phyloP scores from a whole-genome alignment of 257 asterid genomes.

The Vinca minor region DNA sequence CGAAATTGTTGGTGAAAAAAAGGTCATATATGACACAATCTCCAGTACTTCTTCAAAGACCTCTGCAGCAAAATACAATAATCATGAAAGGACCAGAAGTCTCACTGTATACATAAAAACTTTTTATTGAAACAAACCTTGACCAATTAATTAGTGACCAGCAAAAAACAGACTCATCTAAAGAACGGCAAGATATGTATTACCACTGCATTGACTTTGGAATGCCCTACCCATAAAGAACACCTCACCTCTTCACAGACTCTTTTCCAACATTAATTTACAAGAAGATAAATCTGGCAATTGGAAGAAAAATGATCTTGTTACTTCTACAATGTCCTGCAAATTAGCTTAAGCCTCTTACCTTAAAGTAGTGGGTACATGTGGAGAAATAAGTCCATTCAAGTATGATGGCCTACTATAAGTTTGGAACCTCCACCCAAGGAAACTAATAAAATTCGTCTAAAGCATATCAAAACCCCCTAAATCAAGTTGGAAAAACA shows the following conservation, averaged over 20 bases:
- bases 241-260: neutral
- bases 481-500: neutral
- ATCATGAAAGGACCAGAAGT: constrained; percentile 1
- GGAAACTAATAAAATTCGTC: neutral
- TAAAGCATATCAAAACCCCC: neutral
- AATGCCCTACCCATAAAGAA: neutral
- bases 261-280: too few species aligned
- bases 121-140: too few species aligned
- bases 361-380: neutral
- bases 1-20: constrained; percentile 87
- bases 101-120: neutral
- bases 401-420: neutral
- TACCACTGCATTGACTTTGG: neutral
- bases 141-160: neutral
- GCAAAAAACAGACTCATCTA: neutral
- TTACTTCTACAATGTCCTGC: too few species aligned
- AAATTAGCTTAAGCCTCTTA: neutral
- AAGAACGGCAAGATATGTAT: neutral
- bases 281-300: neutral
- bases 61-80: constrained; percentile 50
- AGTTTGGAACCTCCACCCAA: neutral
- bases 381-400: neutral
- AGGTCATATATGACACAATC: constrained; percentile 96
- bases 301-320: neutral
- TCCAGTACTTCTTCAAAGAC: constrained; percentile 97